Evolutionary conservation across 2,329 filamentous ascomycete genomes (phyloP), one percentile per base, ranked within the genome.

Genomic region (Neopestalotiopsis sp.): DNA sequence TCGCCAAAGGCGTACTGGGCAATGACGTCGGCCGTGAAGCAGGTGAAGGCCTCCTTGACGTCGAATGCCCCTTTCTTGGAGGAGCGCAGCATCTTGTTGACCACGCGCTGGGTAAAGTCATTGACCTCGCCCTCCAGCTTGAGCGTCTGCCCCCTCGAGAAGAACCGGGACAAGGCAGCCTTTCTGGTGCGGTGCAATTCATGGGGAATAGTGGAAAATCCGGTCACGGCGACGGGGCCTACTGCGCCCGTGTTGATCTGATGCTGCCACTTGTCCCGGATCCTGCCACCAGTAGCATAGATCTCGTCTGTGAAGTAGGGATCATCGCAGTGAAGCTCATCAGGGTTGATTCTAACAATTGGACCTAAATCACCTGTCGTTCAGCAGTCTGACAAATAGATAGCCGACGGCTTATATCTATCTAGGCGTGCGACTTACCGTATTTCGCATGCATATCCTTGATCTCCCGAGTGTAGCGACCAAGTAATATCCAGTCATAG

Each of bases 321-420:
- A 38, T 81, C 78, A 30, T 74, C 65, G 57, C 78, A 74, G 57
- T 76, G 76, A 2, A 80, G 60, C 49, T 79, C 75, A 12, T 74
- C 57, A 4, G 78, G 75, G 64, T 78, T 80, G 63, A 79, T 74
- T 1, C 77, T 72, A 3, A 80, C 73, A 28, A 81, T 78, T 4
- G 76, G 79, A 4, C 77, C 76, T 79, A 30, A 4, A 59, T 32
- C 4, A 24, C 6, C 2, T 17, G 32, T 7, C 34, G 10, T 34
- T 59, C 3, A 34, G 24, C 12, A 4, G 17, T 5, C 14, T 20
- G 56, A 32, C 28, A 58, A 30, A 32, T 20, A 7, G 20, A 30
- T 28, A 28, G 24, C 24, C 24, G 24, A 28, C 24, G 24, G 24
- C 24, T 28, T 28, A 28, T 28, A 28, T 28, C 24, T 28, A 3